Conservation (phyloP, 164 flowering plant genomes). For the Vitis cinerea region DNA sequence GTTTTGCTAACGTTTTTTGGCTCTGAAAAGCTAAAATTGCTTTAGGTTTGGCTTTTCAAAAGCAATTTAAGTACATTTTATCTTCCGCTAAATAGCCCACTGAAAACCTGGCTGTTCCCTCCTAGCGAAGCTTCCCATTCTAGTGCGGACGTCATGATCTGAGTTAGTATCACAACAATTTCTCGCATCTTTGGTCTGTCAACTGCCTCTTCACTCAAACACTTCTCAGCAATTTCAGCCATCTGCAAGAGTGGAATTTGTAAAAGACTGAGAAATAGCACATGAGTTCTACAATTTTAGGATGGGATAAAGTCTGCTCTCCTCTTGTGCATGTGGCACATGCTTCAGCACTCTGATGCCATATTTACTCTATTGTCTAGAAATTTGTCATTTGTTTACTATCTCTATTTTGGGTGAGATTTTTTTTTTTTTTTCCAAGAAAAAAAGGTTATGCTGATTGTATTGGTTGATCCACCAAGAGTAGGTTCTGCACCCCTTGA, state of each 20-base stretch:
- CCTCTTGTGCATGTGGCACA: no score
- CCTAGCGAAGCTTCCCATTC: conserved; percentile 81
- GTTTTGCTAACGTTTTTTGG: no score
- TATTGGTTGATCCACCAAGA: no score
- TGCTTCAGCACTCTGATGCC: no score
- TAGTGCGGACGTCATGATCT: conserved; percentile 41
- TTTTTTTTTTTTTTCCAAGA: no score
- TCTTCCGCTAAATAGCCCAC: conserved; percentile 58
- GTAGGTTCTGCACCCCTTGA: no score
- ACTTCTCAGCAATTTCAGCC: conserved; percentile 60
- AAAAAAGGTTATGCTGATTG: no score
- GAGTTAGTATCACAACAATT: conserved; percentile 45
- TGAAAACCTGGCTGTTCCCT: conserved; percentile 66
- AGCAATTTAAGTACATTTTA: conserved; percentile 18
- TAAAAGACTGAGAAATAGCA: not conserved
- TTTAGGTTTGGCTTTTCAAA: no score
- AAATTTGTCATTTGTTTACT: no score
- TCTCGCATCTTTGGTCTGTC: conserved; percentile 70
- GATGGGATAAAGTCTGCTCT: no score
- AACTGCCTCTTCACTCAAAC: conserved; percentile 44
- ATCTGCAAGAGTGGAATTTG: conserved; percentile 35
- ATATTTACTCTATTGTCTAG: no score
- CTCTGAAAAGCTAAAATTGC: not conserved
- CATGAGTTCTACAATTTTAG: not conserved
- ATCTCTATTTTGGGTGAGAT: no score